phyloP scores from a whole-genome alignment of 331 rosid species.

The Pyracantha coccinea region DNA sequence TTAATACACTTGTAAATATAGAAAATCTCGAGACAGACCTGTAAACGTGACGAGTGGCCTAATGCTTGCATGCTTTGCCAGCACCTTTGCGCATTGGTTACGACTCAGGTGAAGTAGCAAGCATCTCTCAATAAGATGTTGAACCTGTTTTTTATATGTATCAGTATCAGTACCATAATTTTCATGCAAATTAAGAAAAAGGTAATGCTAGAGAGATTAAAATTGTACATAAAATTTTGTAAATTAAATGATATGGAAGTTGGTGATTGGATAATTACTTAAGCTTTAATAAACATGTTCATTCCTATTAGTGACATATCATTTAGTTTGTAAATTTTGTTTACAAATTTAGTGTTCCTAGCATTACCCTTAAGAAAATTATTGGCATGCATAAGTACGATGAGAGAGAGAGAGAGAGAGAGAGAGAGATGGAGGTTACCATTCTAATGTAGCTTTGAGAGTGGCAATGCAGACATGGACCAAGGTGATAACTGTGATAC shows the following conservation, averaged over 20 bases:
- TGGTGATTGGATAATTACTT: too few relatives aligned
- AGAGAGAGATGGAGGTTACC: slow-evolving; percentile 26
- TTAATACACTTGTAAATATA: too few relatives aligned
- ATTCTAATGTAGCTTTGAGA: slow-evolving; percentile 69
- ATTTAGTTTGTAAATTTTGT: too few relatives aligned
- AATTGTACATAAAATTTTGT: too few relatives aligned
- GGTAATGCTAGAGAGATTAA: too few relatives aligned
- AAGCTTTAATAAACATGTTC: too few relatives aligned
- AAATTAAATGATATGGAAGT: too few relatives aligned
- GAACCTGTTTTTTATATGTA: slow-evolving; percentile 46
- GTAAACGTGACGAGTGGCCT: slow-evolving; percentile 69
- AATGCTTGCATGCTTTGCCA: slow-evolving; percentile 68
- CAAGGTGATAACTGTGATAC: slow-evolving; percentile 33
- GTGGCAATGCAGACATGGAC: slow-evolving; percentile 80
- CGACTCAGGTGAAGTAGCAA: slow-evolving; percentile 70
- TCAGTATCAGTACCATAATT: not conserved
- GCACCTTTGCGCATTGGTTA: slow-evolving; percentile 66
- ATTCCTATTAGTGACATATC: too few relatives aligned
- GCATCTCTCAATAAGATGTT: slow-evolving; percentile 86
- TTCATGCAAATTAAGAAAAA: slow-evolving; percentile 15
- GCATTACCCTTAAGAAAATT: not conserved
- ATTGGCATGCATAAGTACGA: not conserved
- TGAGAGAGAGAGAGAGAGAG: not conserved
- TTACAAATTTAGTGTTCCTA: too few relatives aligned
- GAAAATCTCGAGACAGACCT: slow-evolving; percentile 25